Evolutionary conservation across 2,329 filamentous ascomycete genomes (phyloP), one percentile per base, ranked within the genome.

Genomic region (Cordyceps javanica): DNA sequence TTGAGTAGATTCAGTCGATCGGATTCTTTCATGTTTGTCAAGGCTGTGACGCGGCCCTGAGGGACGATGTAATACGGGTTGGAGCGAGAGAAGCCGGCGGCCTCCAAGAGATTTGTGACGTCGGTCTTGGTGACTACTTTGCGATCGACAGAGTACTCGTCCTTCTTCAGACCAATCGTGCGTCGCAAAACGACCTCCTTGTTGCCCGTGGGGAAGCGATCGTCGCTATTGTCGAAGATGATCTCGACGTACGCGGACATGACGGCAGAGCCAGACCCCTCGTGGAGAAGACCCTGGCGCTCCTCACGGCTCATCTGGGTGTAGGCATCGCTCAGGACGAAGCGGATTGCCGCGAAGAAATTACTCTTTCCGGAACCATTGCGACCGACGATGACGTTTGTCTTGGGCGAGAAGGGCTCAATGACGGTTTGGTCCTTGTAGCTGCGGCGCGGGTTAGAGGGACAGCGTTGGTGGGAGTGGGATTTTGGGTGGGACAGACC

Each of bases 191-290:
- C 87, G 49, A 97, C 85, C 71, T 99, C 93, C 60, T 91, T 88
- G 69, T 91, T 94, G 64, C 90, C 90, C 10, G 91, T 97, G 36
- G 91, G 91, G 68, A 99, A 97, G 66, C 94, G 90, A 66, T 95
- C 91, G 70, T 99, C 93, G 66, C 84, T 90, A 70, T 99, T 99
- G 80, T 99, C 94, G 73, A 99, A 99, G 64, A 97, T 96, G 67
- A 99, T 90, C 74, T 99, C 94, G 60, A 99, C 95, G 67, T 97
- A 99, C n/a, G 94, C 95, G 49, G 92, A 96, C 90, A 97, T 96
- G 67, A 99, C 93, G 16, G 94, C 94, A 3, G 93, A 96, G 36
- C 94, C 95, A 4, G 94, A 96, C 41, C 95, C 95, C 79, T 99
- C 95, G 72, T 99, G 94, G n/a, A 99, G 82, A 36, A 99, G 83